Evolutionary conservation across 306 rosid genomes (phyloP).

Genomic region (Cucurbita argyrosperma): DNA sequence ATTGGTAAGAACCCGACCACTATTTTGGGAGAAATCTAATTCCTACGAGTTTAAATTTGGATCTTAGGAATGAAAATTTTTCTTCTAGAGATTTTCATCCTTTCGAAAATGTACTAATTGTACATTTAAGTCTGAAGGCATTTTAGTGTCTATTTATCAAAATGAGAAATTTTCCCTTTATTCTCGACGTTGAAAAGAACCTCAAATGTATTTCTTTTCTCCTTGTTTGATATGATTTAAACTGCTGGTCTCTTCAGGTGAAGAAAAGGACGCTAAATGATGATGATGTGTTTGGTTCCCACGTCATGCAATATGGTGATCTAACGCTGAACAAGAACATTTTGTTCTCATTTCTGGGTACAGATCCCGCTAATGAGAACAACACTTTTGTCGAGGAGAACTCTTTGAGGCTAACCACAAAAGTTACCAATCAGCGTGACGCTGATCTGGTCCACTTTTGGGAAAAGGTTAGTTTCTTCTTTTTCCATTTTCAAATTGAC

Average conservation of each 20-base stretch:
- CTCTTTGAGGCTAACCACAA: constrained; percentile 41
- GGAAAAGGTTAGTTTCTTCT: constrained; percentile 50
- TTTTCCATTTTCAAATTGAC: constrained; percentile 1
- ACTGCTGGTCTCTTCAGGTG: constrained; percentile 39
- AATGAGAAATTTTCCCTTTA: background rate
- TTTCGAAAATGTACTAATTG: background rate
- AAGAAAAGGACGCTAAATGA: constrained; percentile 51
- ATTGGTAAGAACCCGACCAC: constrained; percentile 36
- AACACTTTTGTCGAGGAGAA: constrained; percentile 48
- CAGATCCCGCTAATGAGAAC: constrained; percentile 91
- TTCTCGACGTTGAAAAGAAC: background rate
- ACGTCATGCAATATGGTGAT: constrained; percentile 95
- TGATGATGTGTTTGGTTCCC: constrained; percentile 57
- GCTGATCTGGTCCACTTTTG: constrained; percentile 97
- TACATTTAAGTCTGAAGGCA: background rate
- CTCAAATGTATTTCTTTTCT: background rate
- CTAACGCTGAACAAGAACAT: constrained; percentile 23
- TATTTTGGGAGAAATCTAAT: background rate
- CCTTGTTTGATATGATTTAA: background rate
- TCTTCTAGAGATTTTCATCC: background rate
- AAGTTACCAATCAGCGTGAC: constrained; percentile 72
- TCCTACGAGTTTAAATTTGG: background rate
- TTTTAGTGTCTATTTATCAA: background rate
- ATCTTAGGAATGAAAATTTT: background rate
- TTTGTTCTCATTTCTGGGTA: constrained; percentile 54